Conservation (phyloP, 768 basidiomycete species). For the Chiua virens region DNA sequence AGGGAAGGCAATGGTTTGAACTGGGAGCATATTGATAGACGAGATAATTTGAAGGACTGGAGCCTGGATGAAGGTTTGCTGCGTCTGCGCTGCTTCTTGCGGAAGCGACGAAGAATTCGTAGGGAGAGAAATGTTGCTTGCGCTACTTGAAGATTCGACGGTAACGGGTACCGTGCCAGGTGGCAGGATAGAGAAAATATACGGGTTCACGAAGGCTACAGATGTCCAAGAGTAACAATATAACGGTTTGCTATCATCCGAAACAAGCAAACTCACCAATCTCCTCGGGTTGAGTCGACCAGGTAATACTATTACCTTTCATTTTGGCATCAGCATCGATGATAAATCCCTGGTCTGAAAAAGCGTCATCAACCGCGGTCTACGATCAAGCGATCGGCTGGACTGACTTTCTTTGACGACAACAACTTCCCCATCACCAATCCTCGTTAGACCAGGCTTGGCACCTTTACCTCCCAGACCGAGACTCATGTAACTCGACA, state of each 20-base stretch:
- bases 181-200: constrained; percentile 74
- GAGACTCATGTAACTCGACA: constrained; percentile 84
- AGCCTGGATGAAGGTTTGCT: constrained; percentile 46
- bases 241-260: constrained; percentile 54
- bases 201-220: constrained; percentile 72
- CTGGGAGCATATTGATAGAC: constrained; percentile 57
- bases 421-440: constrained; percentile 62
- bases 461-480: constrained; percentile 68
- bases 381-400: not conserved
- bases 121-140: constrained; percentile 17
- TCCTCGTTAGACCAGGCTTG: constrained; percentile 59
- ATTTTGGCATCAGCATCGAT: constrained; percentile 62
- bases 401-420: constrained; percentile 78
- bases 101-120: constrained; percentile 7
- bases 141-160: constrained; percentile 17
- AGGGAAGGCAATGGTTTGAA: constrained; percentile 67
- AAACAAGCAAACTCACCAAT: constrained; percentile 44
- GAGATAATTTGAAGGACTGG: constrained; percentile 72
- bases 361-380: not conserved
- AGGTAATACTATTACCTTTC: constrained; percentile 53
- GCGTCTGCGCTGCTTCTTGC: constrained; percentile 24
- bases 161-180: constrained; percentile 53
- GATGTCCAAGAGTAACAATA: constrained; percentile 51
- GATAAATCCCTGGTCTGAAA: constrained; percentile 65
- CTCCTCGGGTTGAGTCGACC: constrained; percentile 84